phyloP scores from a whole-genome alignment of 495 filamentous ascomycete genomes.

The Podospora fimiseda region DNA sequence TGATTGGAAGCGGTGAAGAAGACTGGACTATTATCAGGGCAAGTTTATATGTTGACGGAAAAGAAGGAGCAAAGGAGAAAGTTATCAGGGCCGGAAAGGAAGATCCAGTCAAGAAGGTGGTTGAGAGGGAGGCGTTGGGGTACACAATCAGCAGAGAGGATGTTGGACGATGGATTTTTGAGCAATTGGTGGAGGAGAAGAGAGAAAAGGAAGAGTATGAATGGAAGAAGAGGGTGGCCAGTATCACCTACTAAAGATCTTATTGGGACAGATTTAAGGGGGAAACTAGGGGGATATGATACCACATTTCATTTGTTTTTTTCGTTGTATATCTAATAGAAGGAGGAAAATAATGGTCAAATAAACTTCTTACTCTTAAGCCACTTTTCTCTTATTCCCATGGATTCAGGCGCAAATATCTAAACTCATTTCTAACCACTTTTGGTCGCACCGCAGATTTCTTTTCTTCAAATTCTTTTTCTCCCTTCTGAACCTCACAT shows the following conservation, averaged over 20 bases:
- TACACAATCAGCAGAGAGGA: conserved; percentile 40
- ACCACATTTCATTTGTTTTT: neutral
- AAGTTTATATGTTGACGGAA: conserved; percentile 22
- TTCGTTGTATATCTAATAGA: neutral
- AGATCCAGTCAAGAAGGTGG: conserved; percentile 13
- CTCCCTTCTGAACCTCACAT: too few relatives aligned
- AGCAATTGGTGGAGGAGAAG: conserved; percentile 15
- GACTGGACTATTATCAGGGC: conserved; percentile 45
- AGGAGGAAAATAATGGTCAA: too few relatives aligned
- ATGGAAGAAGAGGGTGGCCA: conserved; percentile 21
- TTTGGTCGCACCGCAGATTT: too few relatives aligned
- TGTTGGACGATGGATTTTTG: conserved; percentile 38
- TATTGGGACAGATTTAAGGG: too few relatives aligned
- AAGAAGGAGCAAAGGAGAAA: conserved; percentile 11
- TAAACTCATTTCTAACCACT: too few relatives aligned
- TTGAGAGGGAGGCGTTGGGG: conserved; percentile 33
- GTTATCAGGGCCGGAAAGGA: conserved; percentile 30
- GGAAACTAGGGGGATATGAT: too few relatives aligned
- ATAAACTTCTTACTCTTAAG: too few relatives aligned
- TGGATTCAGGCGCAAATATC: too few relatives aligned
- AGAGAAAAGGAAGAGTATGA: neutral
- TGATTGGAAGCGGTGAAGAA: conserved; percentile 28
- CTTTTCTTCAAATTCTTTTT: too few relatives aligned
- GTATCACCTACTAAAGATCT: conserved; percentile 20
- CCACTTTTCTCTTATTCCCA: too few relatives aligned